A percentile compares a stretch with the other conserved stretches of the same genome.
These are phyloP conservation scores for Plantago lanceolata DNA, from an alignment of 305 asterid genomes.

Conservation along the genomic window DNA sequence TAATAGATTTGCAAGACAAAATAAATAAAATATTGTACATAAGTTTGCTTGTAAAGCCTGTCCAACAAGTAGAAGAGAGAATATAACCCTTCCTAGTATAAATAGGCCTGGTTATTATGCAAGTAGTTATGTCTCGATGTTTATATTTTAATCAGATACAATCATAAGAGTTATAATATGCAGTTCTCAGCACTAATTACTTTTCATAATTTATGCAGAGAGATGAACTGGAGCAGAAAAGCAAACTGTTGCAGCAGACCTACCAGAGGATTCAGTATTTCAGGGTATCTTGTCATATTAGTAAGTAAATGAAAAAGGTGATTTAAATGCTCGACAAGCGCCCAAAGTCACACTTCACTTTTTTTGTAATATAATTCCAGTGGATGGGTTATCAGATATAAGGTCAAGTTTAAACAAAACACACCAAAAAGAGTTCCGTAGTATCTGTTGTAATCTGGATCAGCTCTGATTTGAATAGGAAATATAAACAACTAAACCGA, in stretches of 20 bases:
- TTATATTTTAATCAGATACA: neutral
- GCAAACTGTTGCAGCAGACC: neutral
- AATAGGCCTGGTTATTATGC: neutral
- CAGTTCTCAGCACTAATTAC: neutral
- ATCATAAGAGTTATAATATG: neutral
- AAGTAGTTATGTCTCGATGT: neutral
- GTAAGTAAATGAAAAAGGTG: neutral
- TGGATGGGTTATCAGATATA: neutral
- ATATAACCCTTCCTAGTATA: neutral
- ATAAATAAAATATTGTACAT: too few species aligned
- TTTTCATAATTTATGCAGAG: neutral
- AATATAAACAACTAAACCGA: conserved; percentile 8
- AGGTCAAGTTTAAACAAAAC: neutral
- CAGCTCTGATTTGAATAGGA: conserved; percentile 17
- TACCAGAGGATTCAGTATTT: neutral
- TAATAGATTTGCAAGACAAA: neutral
- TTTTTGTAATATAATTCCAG: neutral
- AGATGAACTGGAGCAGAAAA: neutral
- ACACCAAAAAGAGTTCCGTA: neutral
- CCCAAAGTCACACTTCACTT: neutral
- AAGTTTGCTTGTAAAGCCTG: neutral
- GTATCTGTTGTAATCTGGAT: conserved; percentile 8
- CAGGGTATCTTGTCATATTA: neutral
- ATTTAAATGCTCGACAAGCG: neutral
- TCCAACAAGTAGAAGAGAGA: neutral